Base-by-base conservation (phyloP, 2,329 filamentous ascomycete species). In the Tolypocladium sp. region DNA sequence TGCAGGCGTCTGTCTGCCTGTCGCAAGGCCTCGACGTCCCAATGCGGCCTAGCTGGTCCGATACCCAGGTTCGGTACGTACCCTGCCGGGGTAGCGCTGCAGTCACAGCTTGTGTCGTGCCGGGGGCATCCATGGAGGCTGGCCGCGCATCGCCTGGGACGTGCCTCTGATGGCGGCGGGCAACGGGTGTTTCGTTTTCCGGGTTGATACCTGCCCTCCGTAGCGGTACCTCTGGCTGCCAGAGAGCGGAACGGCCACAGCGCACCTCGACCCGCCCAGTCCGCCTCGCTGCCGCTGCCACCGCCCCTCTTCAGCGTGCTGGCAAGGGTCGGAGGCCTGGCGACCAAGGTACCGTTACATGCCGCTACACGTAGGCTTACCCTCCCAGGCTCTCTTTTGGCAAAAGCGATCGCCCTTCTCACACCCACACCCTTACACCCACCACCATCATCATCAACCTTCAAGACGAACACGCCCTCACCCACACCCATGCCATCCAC, bases 41-140 rank as follows among this genome's bases (percentile, higher is more conserved):
- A 13, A 59, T 60, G 22, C 9, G 56, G 61, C 15, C 56, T 64
- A 64, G 63, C 58, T 56, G 22, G 57, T 64, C 63, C 63, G 63
- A 64, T 59, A 63, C 63, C 63, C 63, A 55, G 61, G 58, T 58
- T 35, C 35, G 35, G 27, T 42, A 30, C 35, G 42, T 40, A 41
- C 12, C n/a, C 35, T 37, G 4, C 51, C 6, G n/a, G 10, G 51
- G 22, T 54, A 33, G n/a, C 27, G 37, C 42, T 56, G 33, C n/a
- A 44, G 10, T 46, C n/a, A 13, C 35, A n/a, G 44, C 4, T 5
- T 10, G 25, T 27, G 27, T 40, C 40, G 42, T 40, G 41, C 57
- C 40, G 30, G 57, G 51, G 42, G 20, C 5, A 41, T 33, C 56
- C 54, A 37, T 57, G 57, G 55, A 59, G 58, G 58, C n/a, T 59